phyloP scores from a whole-genome alignment of 768 basidiomycete genomes.

The Mycena metata region DNA sequence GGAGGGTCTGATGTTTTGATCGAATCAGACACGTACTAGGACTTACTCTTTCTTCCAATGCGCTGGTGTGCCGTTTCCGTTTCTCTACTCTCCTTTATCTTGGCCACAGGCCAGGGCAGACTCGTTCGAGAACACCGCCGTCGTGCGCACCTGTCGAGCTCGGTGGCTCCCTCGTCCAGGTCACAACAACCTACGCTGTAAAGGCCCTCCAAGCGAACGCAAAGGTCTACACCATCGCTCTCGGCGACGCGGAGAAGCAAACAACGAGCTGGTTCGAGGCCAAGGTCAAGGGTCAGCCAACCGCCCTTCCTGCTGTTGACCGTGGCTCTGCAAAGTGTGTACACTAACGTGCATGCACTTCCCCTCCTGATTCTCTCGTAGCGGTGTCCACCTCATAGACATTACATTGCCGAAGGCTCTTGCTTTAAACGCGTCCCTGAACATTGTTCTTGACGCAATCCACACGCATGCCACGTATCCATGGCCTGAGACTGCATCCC shows the following conservation, averaged over 20 bases:
- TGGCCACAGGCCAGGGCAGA: constrained; percentile 52
- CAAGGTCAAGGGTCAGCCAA: constrained; percentile 79
- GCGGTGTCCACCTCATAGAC: constrained; percentile 67
- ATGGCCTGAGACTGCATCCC: constrained; percentile 79
- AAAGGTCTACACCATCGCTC: constrained; percentile 75
- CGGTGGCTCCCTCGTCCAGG: constrained; percentile 87
- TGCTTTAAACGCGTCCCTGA: constrained; percentile 70
- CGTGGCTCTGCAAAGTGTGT: constrained; percentile 68
- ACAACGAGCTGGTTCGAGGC: constrained; percentile 85
- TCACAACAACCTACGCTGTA: constrained; percentile 91
- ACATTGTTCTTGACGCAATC: constrained; percentile 83
- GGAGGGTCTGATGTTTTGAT: too few relatives aligned
- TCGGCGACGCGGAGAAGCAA: constrained; percentile 71
- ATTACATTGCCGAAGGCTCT: constrained; percentile 75
- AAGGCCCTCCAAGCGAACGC: constrained; percentile 75
- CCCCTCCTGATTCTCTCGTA: constrained; percentile 39
- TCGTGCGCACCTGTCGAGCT: constrained; percentile 93
- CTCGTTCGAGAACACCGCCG: constrained; percentile 89
- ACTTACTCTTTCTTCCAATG: constrained; percentile 50
- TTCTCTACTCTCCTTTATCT: constrained; percentile 57
- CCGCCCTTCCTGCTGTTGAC: constrained; percentile 64
- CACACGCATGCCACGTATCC: constrained; percentile 85
- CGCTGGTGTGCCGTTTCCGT: constrained; percentile 58
- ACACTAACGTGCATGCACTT: constrained; percentile 14
- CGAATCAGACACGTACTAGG: constrained; percentile 28